Evolutionary conservation across 129 eudicot species (phyloP).

Genomic region (Chrysanthemum lavandulifolium): DNA sequence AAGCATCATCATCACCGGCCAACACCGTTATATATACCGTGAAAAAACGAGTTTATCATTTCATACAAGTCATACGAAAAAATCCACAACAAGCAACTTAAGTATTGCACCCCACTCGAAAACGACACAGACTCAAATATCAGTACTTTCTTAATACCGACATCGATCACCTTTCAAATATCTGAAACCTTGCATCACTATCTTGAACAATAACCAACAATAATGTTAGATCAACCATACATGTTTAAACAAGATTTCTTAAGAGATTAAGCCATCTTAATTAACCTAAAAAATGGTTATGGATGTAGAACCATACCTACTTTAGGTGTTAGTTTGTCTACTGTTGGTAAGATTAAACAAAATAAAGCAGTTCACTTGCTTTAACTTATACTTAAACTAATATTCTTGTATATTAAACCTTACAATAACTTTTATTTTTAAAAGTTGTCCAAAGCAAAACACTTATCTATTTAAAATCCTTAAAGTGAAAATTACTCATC

Average conservation of each 20-base stretch:
- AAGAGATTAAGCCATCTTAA: slow-evolving; percentile 1
- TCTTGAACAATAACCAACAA: not conserved
- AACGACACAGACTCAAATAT: not conserved
- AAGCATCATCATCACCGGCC: too few relatives aligned
- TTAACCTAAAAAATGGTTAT: slow-evolving; percentile 8
- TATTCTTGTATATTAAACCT: not conserved
- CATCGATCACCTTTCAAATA: slow-evolving; percentile 13
- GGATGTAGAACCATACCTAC: slow-evolving; percentile 34
- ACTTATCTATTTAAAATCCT: too few relatives aligned
- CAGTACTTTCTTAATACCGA: slow-evolving; percentile 8
- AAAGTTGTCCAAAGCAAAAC: too few relatives aligned
- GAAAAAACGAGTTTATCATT: too few relatives aligned
- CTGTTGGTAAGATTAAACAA: slow-evolving; percentile 16
- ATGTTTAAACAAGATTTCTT: not conserved
- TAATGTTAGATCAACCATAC: slow-evolving; percentile 11
- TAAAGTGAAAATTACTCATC: too few relatives aligned
- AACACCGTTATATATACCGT: too few relatives aligned
- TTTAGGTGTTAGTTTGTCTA: slow-evolving; percentile 25
- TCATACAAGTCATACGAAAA: too few relatives aligned
- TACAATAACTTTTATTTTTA: not conserved
- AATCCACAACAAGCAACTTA: too few relatives aligned
- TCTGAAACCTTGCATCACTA: slow-evolving; percentile 14
- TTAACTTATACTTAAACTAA: slow-evolving; percentile 8
- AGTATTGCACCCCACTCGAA: not conserved
- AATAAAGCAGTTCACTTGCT: slow-evolving; percentile 23